A percentile compares a stretch with the other conserved stretches of the same genome.
Conservation (phyloP, 2,329 filamentous ascomycete genomes). For the Chrysoporthe cubensis region DNA sequence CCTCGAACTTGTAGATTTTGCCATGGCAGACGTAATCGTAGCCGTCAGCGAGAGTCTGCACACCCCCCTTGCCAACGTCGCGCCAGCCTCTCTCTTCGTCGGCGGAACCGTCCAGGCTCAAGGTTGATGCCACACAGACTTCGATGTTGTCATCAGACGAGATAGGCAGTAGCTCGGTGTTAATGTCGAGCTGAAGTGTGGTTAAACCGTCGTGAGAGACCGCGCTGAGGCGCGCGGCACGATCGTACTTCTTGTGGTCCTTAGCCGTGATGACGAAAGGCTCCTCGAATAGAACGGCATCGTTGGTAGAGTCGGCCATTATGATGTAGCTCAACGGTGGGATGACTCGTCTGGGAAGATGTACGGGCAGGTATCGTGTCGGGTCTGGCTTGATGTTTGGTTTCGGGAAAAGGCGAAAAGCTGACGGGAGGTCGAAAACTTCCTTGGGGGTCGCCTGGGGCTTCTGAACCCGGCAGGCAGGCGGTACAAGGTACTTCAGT, state of each 20-base stretch:
- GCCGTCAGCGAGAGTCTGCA: slow-evolving; percentile 72
- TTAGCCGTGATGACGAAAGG: slow-evolving; percentile 80
- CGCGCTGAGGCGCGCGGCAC: slow-evolving; percentile 83
- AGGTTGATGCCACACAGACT: slow-evolving; percentile 80
- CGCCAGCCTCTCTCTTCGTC: slow-evolving; percentile 81
- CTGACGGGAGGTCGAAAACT: slow-evolving; percentile 10
- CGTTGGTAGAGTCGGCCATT: slow-evolving; percentile 66
- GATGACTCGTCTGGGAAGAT: slow-evolving; percentile 1
- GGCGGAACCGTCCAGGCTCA: slow-evolving; percentile 84
- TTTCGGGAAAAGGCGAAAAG: neutral
- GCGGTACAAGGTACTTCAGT: neutral
- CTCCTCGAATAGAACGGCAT: slow-evolving; percentile 93
- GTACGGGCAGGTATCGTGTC: slow-evolving; percentile 1
- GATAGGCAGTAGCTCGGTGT: slow-evolving; percentile 87
- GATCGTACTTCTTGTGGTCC: slow-evolving; percentile 91
- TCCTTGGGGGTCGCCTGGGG: neutral
- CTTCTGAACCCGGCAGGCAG: neutral
- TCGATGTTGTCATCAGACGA: slow-evolving; percentile 75
- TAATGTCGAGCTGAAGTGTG: slow-evolving; percentile 86
- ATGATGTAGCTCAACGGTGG: neutral
- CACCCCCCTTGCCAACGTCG: slow-evolving; percentile 63
- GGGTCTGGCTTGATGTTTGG: slow-evolving; percentile 10
- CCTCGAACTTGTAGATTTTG: slow-evolving; percentile 88
- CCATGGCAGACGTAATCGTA: slow-evolving; percentile 89
- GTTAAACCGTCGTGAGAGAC: slow-evolving; percentile 76